These are phyloP conservation scores for Lactarius vividus DNA, from an alignment of 768 basidiomycete genomes.

Conservation along the genomic window DNA sequence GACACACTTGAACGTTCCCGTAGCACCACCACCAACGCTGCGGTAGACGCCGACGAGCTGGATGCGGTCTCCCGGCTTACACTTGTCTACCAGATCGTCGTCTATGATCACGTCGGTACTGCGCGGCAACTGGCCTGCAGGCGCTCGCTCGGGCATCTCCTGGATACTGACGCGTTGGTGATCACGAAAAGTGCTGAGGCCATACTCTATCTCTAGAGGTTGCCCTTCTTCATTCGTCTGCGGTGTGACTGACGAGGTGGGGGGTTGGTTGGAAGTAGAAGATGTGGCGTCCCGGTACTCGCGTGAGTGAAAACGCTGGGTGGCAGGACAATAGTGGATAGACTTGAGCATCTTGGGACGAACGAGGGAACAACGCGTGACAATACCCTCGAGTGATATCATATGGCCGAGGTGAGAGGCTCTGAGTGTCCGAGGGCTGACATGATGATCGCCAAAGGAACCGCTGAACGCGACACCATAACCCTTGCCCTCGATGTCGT, in stretches of 20 bases:
- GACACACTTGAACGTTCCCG: slow-evolving; percentile 90
- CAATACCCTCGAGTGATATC: slow-evolving; percentile 97
- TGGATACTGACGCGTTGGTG: slow-evolving; percentile 98
- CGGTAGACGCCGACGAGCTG: slow-evolving; percentile 95
- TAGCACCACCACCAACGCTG: slow-evolving; percentile 87
- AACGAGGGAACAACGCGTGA: slow-evolving; percentile 96
- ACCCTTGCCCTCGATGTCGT: slow-evolving; percentile 73
- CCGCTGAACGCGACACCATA: slow-evolving; percentile 92
- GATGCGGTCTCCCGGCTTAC: slow-evolving; percentile 97
- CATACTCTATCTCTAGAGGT: slow-evolving; percentile 87
- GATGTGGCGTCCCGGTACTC: slow-evolving; percentile 93
- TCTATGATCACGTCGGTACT: slow-evolving; percentile 96
- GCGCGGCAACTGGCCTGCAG: slow-evolving; percentile 93
- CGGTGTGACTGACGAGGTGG: slow-evolving; percentile 83
- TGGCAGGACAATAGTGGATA: slow-evolving; percentile 92
- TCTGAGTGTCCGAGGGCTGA: slow-evolving; percentile 88
- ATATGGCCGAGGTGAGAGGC: slow-evolving; percentile 90
- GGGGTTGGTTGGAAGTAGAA: slow-evolving; percentile 80
- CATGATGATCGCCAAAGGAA: slow-evolving; percentile 97
- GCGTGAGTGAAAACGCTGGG: slow-evolving; percentile 76
- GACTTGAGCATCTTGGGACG: slow-evolving; percentile 98
- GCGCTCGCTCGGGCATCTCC: slow-evolving; percentile 99
- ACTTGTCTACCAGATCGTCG: slow-evolving; percentile 94
- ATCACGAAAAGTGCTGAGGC: slow-evolving; percentile 87
- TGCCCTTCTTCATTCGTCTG: slow-evolving; percentile 90